A percentile compares a stretch with the other conserved stretches of the same genome.
Conservation (phyloP, 352 stramenopile genomes). For the Hyaloperonospora brassicae region DNA sequence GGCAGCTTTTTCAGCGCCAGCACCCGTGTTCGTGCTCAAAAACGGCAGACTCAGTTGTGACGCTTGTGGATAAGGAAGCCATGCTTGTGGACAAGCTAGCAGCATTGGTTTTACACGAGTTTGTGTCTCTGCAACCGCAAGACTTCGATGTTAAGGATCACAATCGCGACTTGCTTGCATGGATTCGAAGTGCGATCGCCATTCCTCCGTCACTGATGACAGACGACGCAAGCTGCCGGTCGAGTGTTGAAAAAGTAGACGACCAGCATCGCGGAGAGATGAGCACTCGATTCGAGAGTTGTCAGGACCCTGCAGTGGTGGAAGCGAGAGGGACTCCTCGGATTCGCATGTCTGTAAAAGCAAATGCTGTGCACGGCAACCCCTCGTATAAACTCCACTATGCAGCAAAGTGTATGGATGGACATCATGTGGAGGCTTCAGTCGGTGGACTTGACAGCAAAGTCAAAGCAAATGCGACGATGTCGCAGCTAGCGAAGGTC, state of each 20-base stretch:
- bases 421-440: constrained; percentile 18
- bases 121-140: constrained; percentile 22
- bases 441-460: constrained; percentile 27
- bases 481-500: constrained; percentile 17
- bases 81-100: constrained; percentile 11
- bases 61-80: constrained; percentile 15
- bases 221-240: neutral
- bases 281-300: neutral
- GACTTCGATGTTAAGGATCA: constrained; percentile 10
- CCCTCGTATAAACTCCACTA: constrained; percentile 26
- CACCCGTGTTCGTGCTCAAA: constrained; percentile 7
- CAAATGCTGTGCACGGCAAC: constrained; percentile 22
- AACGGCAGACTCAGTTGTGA: constrained; percentile 5
- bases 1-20: constrained; percentile 21
- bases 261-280: constrained; percentile 1
- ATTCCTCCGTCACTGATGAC: constrained; percentile 13
- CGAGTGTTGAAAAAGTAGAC: constrained; percentile 1
- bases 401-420: constrained; percentile 15
- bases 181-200: constrained; percentile 23
- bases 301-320: constrained; percentile 1
- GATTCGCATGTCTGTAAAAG: constrained; percentile 28
- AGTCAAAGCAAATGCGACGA: constrained; percentile 19
- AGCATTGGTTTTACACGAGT: constrained; percentile 20
- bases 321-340: constrained; percentile 3
- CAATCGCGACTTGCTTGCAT: constrained; percentile 12